Base-by-base conservation (phyloP, 768 basidiomycete species). In the Collybia nuda region DNA sequence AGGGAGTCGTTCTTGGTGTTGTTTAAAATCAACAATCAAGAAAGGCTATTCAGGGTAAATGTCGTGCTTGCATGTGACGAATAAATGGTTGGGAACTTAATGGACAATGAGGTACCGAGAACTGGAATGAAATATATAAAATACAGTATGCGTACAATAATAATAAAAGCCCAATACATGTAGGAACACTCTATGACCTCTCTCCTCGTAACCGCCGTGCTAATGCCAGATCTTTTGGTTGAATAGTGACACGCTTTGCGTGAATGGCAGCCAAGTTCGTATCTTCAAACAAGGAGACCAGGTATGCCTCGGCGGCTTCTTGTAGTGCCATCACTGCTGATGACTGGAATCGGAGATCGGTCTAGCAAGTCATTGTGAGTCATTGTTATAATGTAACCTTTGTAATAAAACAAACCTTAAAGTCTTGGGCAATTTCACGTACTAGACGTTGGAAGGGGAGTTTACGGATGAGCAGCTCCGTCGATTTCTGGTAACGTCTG, bases 81-180 rank as follows among this genome's bases (percentile, higher is more conserved):
- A 32, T 14, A 32, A 14, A 26, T 26, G 32, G 32, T 11, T 14
- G 32, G 12, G 32, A 14, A 32, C 32, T 32, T 32, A 14, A 32
- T 26, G 24, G 12, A 32, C 32, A 32, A 32, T 32, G 14, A 32
- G 32, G 32, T 5, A 32, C 32, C 24, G 32, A 11, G 2, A 11
- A 32, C 3, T 32, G 3, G 32, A 32, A 32, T 32, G n/a, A n/a
- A 32, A 32, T 14, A 32, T 32, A 51, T 48, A 49, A 52, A 65
- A 58, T 73, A 73, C 67, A 73, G 62, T 67, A 70, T 51, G 61
- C 55, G 51, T 66, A 67, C 64, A 69, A 60, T 59, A 47, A 47
- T 36, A 14, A 44, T 44, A 21, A 36, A 37, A n/a, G 40, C 19
- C 37, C 24, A 36, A 32, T 51, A 38, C 35, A 47, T 50, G 45